Evolutionary conservation across 345 rosid species (phyloP), one percentile per base, ranked within the genome.

Genomic region (Syzygium jambos): DNA sequence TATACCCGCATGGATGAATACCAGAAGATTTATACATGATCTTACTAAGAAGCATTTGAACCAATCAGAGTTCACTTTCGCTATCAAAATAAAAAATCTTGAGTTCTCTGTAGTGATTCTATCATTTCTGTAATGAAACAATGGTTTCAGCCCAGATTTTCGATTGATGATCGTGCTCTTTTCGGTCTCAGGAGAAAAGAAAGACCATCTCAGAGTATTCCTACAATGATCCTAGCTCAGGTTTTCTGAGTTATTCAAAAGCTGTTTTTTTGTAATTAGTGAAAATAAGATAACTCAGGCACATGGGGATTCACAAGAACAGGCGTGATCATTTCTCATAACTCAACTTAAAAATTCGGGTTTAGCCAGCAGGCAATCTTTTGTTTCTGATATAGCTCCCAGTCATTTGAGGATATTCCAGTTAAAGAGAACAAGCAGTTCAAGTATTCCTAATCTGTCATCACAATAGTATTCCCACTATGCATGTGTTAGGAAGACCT

Each of bases 1-100:
- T 97, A 93, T 89, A 94, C 89, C 52, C 94, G 95, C 77, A 93
- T 95, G 97, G 92, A 93, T 38, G 93, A 95, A 9, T 96, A 94
- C 90, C 59, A 96, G 87, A 90, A 91, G 89, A 88, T 90, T 43
- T 94, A 85, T 53, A 23, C 85, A 7, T 92, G 61, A 91, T 41
- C 25, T 13, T 34, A 9, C 80, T 34, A 21, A 34, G 80, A 34
- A 34, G 14, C 80, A 73, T 73, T 9, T 73, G 80, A 34, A 73
- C 49, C 43, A 34, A 41, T 73, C 1, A 5, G 13, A 4, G 46
- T 73, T 73, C 14, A 22, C 80, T 17, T 13, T 73, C 46, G 7
- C 80, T 34, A 19, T 73, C 80, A 11, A 73, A 73, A 73, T 34
- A 73, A 34, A 43, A 34, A 17, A 73, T 73, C 80, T 68, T 34